These are phyloP conservation scores for Suillus discolor DNA, from an alignment of 768 basidiomycete genomes.

Conservation along the genomic window DNA sequence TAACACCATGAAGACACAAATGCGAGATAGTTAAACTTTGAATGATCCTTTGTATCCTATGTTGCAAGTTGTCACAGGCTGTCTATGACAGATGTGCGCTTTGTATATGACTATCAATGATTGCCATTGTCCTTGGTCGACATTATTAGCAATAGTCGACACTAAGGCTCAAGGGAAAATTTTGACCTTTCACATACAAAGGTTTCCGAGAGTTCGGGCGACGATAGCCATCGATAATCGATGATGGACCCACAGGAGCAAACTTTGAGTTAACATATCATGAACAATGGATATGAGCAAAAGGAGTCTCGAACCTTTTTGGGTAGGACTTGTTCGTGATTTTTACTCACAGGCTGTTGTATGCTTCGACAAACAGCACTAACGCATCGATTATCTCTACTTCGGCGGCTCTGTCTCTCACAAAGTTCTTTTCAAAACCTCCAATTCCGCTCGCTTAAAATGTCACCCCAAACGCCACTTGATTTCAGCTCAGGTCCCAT, in stretches of 20 bases:
- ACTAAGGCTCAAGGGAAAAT: not conserved
- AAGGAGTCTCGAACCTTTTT: not conserved
- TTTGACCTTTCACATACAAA: not conserved
- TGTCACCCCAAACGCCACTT: slow-evolving; percentile 34
- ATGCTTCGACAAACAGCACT: not conserved
- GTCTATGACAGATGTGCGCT: not conserved
- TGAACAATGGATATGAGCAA: not conserved
- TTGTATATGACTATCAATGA: not conserved
- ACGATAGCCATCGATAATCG: too few species aligned
- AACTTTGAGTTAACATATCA: too few species aligned
- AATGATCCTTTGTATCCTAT: not conserved
- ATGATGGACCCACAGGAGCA: too few species aligned
- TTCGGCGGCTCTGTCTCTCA: slow-evolving; percentile 4
- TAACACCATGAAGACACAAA: not conserved
- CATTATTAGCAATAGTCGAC: not conserved
- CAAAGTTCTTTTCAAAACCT: not conserved
- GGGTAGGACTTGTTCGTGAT: not conserved
- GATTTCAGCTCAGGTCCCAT: slow-evolving; percentile 62
- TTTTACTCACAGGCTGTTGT: not conserved
- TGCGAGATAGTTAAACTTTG: not conserved
- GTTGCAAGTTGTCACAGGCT: not conserved
- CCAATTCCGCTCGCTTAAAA: not conserved
- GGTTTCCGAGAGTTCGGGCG: not conserved
- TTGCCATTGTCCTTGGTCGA: not conserved
- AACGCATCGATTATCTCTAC: not conserved